Base-by-base conservation (phyloP, 2,329 filamentous ascomycete species). In the Venturia effusa region DNA sequence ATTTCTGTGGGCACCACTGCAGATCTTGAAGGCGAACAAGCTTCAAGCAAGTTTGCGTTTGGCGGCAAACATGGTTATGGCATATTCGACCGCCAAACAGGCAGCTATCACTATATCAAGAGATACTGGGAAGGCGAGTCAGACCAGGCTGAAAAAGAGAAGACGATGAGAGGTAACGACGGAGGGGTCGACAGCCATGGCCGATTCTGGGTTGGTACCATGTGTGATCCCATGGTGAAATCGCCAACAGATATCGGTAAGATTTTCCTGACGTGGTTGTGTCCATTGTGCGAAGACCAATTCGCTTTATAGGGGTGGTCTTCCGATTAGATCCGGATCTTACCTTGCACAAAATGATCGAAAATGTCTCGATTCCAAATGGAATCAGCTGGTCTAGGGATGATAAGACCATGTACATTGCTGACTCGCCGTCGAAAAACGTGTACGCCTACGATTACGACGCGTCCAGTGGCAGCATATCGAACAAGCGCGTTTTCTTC, bases 11-110 rank as follows among this genome's bases (percentile, higher is more conserved):
- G 82, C 78, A 81, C 30, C 63, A 96, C 92, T 48, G 88, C 88
- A 63, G 88, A 96, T 74, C 90, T 96, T 64, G 81, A 84, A 66
- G 80, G 81, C 68, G 82, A 85, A 67, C 84, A 88, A n/a, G 32
- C 32, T 66, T 19, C 51, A 13, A 78, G 88, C 61, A 84, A 86
- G 71, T 87, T 96, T 73, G 78, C 90, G 64, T 83, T 93, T 68
- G 92, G 87, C 55, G 85, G 89, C 72, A 96, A 96, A 78, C 83
- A 87, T 73, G 92, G 92, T 66, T 84, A 90, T 69, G 92, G 90
- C n/a, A 79, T 90, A 62, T 81, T 93, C 68, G 84, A 96, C 72
- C 84, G 87, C 64, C 71, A 76, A 64, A 84, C 81, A 0, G 80
- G 81, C 66, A 76, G 80, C 65, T 78, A 83, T 67, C 76, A 78